A percentile compares a stretch with the other conserved stretches of the same genome.
phyloP scores from a whole-genome alignment of 148 eudicot genomes.

The Agrostemma githago region DNA sequence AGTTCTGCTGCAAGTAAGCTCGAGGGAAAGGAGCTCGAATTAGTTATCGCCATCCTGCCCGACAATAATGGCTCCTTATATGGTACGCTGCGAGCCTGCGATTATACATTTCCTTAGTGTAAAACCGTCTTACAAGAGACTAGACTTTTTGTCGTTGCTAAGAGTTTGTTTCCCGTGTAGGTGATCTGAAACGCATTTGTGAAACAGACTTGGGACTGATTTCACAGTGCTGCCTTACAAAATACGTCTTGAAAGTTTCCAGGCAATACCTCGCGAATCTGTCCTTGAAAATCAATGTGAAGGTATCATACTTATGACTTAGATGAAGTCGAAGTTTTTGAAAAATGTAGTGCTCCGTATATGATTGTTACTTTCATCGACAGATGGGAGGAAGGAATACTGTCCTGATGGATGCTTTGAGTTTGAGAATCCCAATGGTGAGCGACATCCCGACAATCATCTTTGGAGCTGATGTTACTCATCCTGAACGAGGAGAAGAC shows the following conservation, averaged over 20 bases:
- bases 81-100: slow-evolving; percentile 30
- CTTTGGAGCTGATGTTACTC: slow-evolving; percentile 96
- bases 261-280: slow-evolving; percentile 75
- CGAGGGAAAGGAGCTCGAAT: slow-evolving; percentile 60
- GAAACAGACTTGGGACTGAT: slow-evolving; percentile 85
- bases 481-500: slow-evolving; percentile 84
- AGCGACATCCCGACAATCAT: slow-evolving; percentile 87
- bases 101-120: not conserved
- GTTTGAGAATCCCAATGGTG: slow-evolving; percentile 68
- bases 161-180: slow-evolving; percentile 29
- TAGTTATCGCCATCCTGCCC: slow-evolving; percentile 65
- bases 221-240: slow-evolving; percentile 80
- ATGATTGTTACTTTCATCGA: not conserved
- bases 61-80: slow-evolving; percentile 78
- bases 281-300: slow-evolving; percentile 85
- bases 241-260: slow-evolving; percentile 63
- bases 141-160: not conserved
- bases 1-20: slow-evolving; percentile 42
- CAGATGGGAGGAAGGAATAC: slow-evolving; percentile 88
- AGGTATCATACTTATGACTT: slow-evolving; percentile 32
- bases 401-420: slow-evolving; percentile 69
- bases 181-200: slow-evolving; percentile 78
- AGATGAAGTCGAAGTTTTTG: not conserved
- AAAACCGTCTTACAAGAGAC: not conserved
- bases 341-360: not conserved